Percentiles rank a stretch among this genome's conserved stretches.
Conservation (phyloP, 2,329 filamentous ascomycete species). For the Acrocalymma vagum region DNA sequence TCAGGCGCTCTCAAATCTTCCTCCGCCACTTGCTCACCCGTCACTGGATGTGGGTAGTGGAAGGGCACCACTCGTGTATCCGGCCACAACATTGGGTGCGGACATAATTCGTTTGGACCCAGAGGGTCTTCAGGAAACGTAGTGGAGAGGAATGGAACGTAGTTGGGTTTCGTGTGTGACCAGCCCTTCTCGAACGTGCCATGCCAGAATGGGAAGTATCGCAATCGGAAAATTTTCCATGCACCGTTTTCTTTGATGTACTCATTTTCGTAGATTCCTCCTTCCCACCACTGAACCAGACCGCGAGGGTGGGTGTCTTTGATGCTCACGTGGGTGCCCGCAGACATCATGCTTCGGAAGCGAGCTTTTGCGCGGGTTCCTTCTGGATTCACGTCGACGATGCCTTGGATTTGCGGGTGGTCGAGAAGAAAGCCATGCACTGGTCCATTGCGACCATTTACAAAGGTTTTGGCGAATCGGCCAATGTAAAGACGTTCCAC, state of each 20-base stretch:
- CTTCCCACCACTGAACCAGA: slow-evolving; percentile 66
- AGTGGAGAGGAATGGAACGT: slow-evolving; percentile 60
- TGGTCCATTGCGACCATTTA: slow-evolving; percentile 64
- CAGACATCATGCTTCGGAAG: slow-evolving; percentile 65
- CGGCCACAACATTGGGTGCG: slow-evolving; percentile 65
- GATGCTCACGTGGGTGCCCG: slow-evolving; percentile 62
- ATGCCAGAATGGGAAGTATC: slow-evolving; percentile 68
- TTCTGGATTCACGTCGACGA: slow-evolving; percentile 59
- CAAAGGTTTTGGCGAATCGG: slow-evolving; percentile 61
- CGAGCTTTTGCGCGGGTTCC: slow-evolving; percentile 60
- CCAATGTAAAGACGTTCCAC: slow-evolving; percentile 62
- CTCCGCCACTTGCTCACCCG: slow-evolving; percentile 54
- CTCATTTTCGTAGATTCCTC: slow-evolving; percentile 67
- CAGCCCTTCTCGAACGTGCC: slow-evolving; percentile 61
- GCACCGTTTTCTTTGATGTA: slow-evolving; percentile 64
- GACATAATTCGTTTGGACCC: slow-evolving; percentile 62
- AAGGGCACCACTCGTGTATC: slow-evolving; percentile 64
- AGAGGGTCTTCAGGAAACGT: slow-evolving; percentile 60
- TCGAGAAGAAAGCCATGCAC: slow-evolving; percentile 65
- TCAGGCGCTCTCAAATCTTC: slow-evolving; percentile 60
- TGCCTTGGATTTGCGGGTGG: slow-evolving; percentile 66
- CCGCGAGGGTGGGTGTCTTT: slow-evolving; percentile 61
- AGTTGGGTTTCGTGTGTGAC: slow-evolving; percentile 62
- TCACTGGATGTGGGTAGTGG: slow-evolving; percentile 62
- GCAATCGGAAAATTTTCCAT: slow-evolving; percentile 64